Conservation (phyloP, 495 filamentous ascomycete species). For the Hypoxylon fragiforme region DNA sequence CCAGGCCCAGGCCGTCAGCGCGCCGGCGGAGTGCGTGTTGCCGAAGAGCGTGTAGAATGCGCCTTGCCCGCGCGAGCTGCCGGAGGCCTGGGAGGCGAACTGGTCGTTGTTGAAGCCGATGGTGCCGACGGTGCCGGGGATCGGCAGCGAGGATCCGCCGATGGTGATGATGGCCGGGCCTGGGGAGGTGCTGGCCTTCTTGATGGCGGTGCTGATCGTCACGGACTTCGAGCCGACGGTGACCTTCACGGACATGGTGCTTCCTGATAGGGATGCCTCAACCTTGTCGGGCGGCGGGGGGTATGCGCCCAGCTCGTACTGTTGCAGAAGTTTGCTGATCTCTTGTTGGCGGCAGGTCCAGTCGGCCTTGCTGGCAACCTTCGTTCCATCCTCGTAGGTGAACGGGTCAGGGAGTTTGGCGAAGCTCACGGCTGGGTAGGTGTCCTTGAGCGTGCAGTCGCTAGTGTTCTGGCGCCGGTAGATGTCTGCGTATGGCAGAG, state of each 20-base stretch:
- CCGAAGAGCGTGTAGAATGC: conserved; percentile 56
- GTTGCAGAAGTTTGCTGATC: conserved; percentile 54
- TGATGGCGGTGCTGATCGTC: conserved; percentile 49
- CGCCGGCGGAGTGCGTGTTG: conserved; percentile 49
- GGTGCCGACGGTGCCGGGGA: conserved; percentile 50
- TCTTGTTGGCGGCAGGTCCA: conserved; percentile 56
- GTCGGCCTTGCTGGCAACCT: conserved; percentile 51
- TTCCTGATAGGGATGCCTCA: conserved; percentile 34
- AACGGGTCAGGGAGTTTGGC: conserved; percentile 59
- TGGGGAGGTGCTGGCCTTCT: conserved; percentile 42
- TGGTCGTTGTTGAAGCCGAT: conserved; percentile 55
- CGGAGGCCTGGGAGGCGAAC: conserved; percentile 47
- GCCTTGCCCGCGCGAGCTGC: conserved; percentile 46
- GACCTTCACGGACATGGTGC: conserved; percentile 46
- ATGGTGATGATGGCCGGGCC: conserved; percentile 55
- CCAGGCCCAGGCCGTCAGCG: conserved; percentile 57
- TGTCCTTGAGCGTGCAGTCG: conserved; percentile 37
- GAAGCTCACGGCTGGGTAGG: conserved; percentile 34
- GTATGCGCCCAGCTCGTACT: conserved; percentile 56
- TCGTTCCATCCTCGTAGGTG: conserved; percentile 46
- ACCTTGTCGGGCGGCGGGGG: conserved; percentile 48
- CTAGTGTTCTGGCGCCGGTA: conserved; percentile 44
- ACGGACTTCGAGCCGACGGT: conserved; percentile 52
- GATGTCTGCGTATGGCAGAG: conserved; percentile 47
- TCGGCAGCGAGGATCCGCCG: conserved; percentile 52